Percentiles rank a stretch among this genome's conserved stretches.
These are phyloP conservation scores for Penicillium crystallinum DNA, from an alignment of 495 filamentous ascomycete species.

Conservation along the genomic window DNA sequence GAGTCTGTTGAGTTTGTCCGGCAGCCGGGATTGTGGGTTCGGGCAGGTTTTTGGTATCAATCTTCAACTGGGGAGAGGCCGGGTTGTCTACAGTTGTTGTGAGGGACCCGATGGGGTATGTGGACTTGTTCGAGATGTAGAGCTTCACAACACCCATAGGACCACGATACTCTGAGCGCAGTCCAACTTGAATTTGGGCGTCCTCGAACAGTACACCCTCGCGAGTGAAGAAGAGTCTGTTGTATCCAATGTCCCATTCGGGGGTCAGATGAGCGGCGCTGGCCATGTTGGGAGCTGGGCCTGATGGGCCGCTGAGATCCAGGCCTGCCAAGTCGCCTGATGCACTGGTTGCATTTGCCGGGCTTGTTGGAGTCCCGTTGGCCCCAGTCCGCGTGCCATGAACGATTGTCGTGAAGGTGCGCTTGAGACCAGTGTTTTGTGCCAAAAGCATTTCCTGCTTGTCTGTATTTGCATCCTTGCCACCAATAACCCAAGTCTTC, in stretches of 20 bases:
- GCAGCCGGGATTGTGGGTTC: conserved; percentile 73
- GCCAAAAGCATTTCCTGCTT: conserved; percentile 73
- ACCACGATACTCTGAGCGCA: conserved; percentile 89
- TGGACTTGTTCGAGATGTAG: conserved; percentile 91
- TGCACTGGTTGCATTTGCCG: conserved; percentile 32
- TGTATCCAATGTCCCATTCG: conserved; percentile 91
- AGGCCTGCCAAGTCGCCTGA: conserved; percentile 70
- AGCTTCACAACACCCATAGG: conserved; percentile 93
- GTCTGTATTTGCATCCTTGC: conserved; percentile 86
- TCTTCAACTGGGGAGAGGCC: conserved; percentile 62
- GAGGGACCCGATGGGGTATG: conserved; percentile 76
- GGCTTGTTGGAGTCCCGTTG: conserved; percentile 34
- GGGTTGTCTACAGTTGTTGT: conserved; percentile 89
- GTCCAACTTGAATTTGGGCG: conserved; percentile 84
- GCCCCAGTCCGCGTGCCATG: conserved; percentile 50
- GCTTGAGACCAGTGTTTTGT: conserved; percentile 77
- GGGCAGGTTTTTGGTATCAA: conserved; percentile 81
- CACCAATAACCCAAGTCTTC: conserved; percentile 92
- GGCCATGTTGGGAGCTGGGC: conserved; percentile 73
- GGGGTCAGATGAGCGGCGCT: conserved; percentile 89
- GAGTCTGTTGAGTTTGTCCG: conserved; percentile 83
- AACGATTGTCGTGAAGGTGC: conserved; percentile 63
- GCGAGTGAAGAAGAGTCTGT: conserved; percentile 66
- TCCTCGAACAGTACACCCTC: conserved; percentile 96
- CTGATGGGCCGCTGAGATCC: conserved; percentile 60